Percentiles rank a stretch among this genome's conserved stretches.
Evolutionary conservation across 2,329 filamentous ascomycete genomes (phyloP).

Genomic region (Ceratocystis variospora): DNA sequence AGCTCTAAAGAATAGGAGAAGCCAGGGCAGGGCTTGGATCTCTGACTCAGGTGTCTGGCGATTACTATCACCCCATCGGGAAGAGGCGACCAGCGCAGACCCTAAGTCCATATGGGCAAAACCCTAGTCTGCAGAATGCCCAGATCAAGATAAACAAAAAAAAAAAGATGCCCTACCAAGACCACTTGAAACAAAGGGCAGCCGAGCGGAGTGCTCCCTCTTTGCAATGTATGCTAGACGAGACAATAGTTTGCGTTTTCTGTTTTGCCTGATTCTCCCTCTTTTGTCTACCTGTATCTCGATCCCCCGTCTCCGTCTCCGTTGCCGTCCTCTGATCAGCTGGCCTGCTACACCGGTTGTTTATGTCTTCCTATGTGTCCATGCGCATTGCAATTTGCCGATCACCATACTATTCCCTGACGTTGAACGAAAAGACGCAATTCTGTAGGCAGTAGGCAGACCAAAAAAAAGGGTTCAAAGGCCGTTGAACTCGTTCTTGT

Average conservation of each 20-base stretch:
- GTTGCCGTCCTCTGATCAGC: neutral
- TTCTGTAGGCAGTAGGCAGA: neutral
- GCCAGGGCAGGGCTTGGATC: neutral
- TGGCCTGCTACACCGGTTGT: neutral
- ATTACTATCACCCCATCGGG: neutral
- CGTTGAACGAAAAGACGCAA: neutral
- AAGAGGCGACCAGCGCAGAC: neutral
- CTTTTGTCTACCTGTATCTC: neutral
- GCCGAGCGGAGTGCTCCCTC: neutral
- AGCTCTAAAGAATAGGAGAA: no score
- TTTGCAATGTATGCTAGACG: neutral
- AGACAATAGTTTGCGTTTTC: neutral
- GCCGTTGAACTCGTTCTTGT: neutral
- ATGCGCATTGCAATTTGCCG: neutral
- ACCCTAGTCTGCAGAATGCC: neutral
- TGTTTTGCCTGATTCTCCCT: neutral
- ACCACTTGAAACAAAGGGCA: neutral
- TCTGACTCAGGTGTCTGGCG: neutral
- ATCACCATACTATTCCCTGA: neutral
- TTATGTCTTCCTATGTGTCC: neutral
- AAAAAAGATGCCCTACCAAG: neutral
- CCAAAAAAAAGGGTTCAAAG: neutral
- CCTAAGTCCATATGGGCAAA: neutral
- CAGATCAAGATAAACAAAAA: neutral
- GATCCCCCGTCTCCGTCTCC: neutral